Evolutionary conservation across 2,329 filamentous ascomycete genomes (phyloP), one percentile per base, ranked within the genome.

Genomic region (Onygenales sp.): DNA sequence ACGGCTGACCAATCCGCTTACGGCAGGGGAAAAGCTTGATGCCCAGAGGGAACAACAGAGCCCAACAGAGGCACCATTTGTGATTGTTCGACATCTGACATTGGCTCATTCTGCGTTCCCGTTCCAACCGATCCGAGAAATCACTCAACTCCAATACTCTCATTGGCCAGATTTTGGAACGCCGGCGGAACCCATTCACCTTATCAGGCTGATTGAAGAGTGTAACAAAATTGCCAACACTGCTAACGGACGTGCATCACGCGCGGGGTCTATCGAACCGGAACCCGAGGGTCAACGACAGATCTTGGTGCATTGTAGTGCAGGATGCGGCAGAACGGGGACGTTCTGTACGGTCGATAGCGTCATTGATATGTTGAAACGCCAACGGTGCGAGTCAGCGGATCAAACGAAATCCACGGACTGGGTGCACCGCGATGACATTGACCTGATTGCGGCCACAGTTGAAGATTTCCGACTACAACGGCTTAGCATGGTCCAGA

Each of bases 111-210:
- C 82, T 2, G 75, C 80, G 1, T 80, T 87, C 54, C 91, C 92
- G 0, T 96, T 95, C 64, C 82, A 83, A 17, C 87, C 89, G 0
- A 86, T 95, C 59, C 86, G 92, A 27, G 91, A 97, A 69, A 86
- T 98, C 57, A 96, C 91, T 0, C 93, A 98, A 61, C 75, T 98
- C 11, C 91, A 97, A 65, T 97, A 96, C 67, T 84, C 89, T 0
- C 85, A 86, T n/a, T 98, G 93, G 93, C 93, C 93, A 0, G 93
- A 98, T 65, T 96, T 97, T 69, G 93, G 93, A 17, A 86, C 90
- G 0, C 92, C 92, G 0, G 90, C 93, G 0, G 87, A 94, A 63
- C 90, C 93, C 1, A 82, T 83, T 4, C 90, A 97, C 63, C 78
- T 98, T 2, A 77, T 98, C 13, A 87, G 86, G 2, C 73, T 98